These are phyloP conservation scores for Lichtheimia ramosa DNA, from an alignment of 371 early-diverging fungal species.

Conservation along the genomic window DNA sequence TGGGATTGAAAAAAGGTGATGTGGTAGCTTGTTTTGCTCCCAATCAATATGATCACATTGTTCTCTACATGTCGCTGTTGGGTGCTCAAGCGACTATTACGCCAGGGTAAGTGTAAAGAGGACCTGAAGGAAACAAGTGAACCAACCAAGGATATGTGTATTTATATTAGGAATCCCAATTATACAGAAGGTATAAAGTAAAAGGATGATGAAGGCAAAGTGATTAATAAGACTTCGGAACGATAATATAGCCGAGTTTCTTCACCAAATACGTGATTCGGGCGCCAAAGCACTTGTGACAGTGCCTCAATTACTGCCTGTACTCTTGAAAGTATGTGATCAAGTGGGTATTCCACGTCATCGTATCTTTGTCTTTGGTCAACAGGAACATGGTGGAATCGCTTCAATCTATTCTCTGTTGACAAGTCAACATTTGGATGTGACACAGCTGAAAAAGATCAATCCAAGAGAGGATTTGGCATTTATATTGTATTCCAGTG, in stretches of 20 bases:
- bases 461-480: slow-evolving; percentile 53
- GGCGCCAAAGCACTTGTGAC: slow-evolving; percentile 58
- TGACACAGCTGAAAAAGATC: slow-evolving; percentile 17
- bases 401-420: slow-evolving; percentile 16
- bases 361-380: slow-evolving; percentile 59
- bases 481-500: slow-evolving; percentile 86
- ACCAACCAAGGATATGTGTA: neutral
- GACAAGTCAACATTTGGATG: slow-evolving; percentile 12
- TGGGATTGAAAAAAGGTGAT: slow-evolving; percentile 61
- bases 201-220: slow-evolving; percentile 48
- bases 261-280: slow-evolving; percentile 19
- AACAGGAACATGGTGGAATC: slow-evolving; percentile 31
- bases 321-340: slow-evolving; percentile 50
- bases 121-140: neutral
- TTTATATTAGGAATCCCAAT: slow-evolving; percentile 15
- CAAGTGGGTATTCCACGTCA: slow-evolving; percentile 48
- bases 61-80: slow-evolving; percentile 36
- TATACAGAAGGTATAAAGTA: slow-evolving; percentile 22
- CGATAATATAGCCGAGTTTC: slow-evolving; percentile 15
- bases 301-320: slow-evolving; percentile 44
- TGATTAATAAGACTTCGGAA: slow-evolving; percentile 50
- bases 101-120: slow-evolving; percentile 25
- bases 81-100: slow-evolving; percentile 38
- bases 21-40: slow-evolving; percentile 70
- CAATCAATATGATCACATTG: slow-evolving; percentile 53